Evolutionary conservation across 768 basidiomycete genomes (phyloP).

Genomic region (Suillus paluster): DNA sequence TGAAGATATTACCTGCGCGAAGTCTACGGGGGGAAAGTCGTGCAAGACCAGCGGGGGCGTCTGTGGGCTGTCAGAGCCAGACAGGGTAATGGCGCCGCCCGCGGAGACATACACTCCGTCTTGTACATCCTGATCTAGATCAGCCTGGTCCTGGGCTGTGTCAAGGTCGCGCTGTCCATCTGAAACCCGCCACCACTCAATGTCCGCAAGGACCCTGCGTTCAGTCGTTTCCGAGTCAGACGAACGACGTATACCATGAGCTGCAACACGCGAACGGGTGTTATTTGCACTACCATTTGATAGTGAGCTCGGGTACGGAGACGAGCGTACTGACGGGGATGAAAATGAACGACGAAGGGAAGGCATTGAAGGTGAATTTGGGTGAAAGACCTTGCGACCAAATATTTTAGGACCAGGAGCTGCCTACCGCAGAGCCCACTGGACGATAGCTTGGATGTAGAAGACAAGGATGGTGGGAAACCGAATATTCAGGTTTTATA

Average conservation of each 20-base stretch:
- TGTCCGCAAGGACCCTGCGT: constrained; percentile 81
- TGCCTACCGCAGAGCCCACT: constrained; percentile 54
- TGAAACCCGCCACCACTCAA: constrained; percentile 86
- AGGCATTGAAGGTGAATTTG: constrained; percentile 48
- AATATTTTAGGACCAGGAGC: constrained; percentile 41
- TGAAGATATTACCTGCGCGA: constrained; percentile 27
- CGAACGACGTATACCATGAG: constrained; percentile 54
- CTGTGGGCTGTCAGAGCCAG: constrained; percentile 45
- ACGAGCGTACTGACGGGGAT: constrained; percentile 67
- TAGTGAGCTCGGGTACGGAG: constrained; percentile 60
- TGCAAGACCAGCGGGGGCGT: constrained; percentile 34
- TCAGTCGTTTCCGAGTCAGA: constrained; percentile 66
- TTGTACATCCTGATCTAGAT: constrained; percentile 15
- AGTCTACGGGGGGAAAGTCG: constrained; percentile 23
- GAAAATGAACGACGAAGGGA: constrained; percentile 82
- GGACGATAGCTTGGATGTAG: constrained; percentile 34
- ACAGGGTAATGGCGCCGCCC: constrained; percentile 37
- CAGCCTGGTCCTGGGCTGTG: constrained; percentile 33
- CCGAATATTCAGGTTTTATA: constrained; percentile 47
- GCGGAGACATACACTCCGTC: constrained; percentile 15
- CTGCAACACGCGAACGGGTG: constrained; percentile 43
- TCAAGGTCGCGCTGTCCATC: constrained; percentile 65
- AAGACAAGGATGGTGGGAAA: constrained; percentile 40
- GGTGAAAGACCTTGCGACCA: constrained; percentile 20
- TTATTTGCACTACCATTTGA: constrained; percentile 39